phyloP scores from a whole-genome alignment of 352 stramenopile genomes.

The Globisporangium spiculum region DNA sequence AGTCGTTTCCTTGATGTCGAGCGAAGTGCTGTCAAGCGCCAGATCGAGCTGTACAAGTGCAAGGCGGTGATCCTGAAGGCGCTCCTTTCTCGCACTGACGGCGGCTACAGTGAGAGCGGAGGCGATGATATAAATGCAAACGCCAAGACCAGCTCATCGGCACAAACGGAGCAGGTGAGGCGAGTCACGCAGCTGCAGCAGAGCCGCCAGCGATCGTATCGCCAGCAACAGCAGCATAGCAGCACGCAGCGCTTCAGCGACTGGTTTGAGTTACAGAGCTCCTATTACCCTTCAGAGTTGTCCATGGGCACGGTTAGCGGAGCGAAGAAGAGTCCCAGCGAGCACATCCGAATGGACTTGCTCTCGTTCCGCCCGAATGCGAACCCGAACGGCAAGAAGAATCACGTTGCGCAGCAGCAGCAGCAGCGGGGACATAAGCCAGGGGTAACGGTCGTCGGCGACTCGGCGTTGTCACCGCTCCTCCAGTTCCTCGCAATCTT shows the following conservation, averaged over 20 bases:
- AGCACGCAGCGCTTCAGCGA: constrained; percentile 14
- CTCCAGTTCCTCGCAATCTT: constrained; percentile 14
- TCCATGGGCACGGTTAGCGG: neutral
- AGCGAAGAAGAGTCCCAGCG: neutral
- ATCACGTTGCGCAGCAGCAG: neutral
- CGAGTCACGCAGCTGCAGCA: neutral
- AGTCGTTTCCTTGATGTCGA: neutral
- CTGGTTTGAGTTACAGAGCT: constrained; percentile 14
- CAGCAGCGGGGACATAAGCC: neutral
- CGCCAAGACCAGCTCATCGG: neutral
- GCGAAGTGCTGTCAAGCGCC: neutral
- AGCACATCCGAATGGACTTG: constrained; percentile 7
- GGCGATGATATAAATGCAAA: neutral
- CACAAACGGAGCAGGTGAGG: neutral
- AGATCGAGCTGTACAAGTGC: constrained; percentile 11
- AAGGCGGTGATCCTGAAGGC: constrained; percentile 7
- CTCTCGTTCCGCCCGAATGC: constrained; percentile 12
- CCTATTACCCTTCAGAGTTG: neutral
- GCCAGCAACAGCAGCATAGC: constrained; percentile 11
- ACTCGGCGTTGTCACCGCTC: neutral
- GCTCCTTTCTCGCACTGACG: neutral
- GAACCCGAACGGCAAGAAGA: constrained; percentile 15
- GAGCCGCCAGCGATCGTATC: constrained; percentile 7
- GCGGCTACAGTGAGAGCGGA: neutral
- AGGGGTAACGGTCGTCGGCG: neutral